Conservation (phyloP, 2,329 filamentous ascomycete species). For the Helminthosporium solani region DNA sequence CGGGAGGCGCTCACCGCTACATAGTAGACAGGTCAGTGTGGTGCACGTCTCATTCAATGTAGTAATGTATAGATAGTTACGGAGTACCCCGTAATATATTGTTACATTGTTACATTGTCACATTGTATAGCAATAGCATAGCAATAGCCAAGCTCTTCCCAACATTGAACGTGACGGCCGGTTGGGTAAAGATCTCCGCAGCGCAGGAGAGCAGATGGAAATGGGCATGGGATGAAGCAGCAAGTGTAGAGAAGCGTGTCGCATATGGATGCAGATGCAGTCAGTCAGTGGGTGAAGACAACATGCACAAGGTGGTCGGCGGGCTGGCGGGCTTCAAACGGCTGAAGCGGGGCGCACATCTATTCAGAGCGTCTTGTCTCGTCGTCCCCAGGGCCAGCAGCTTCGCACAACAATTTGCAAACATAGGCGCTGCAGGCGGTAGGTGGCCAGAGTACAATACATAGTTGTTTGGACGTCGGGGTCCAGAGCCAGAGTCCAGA, state of each 20-base stretch:
- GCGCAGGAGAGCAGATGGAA: too few species aligned
- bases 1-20: conserved; percentile 26
- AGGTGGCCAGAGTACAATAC: too few species aligned
- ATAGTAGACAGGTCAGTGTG: neutral
- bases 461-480: conserved; percentile 3
- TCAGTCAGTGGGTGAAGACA: neutral
- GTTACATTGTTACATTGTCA: too few species aligned
- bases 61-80: too few species aligned
- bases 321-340: too few species aligned
- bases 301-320: conserved; percentile 8
- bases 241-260: conserved; percentile 3
- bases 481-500: conserved; percentile 1
- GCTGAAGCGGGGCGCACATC: conserved; percentile 1
- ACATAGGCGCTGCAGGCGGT: neutral
- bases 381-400: neutral
- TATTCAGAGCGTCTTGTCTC: neutral
- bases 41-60: neutral
- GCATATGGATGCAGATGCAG: neutral
- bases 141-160: neutral
- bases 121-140: neutral
- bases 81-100: too few species aligned
- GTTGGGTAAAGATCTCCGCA: conserved; percentile 9
- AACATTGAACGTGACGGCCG: conserved; percentile 4
- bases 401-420: too few species aligned
- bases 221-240: conserved; percentile 6